A percentile compares a stretch with the other conserved stretches of the same genome.
Evolutionary conservation across 2,329 filamentous ascomycete genomes (phyloP).

Genomic region (Orbilia oligospora): DNA sequence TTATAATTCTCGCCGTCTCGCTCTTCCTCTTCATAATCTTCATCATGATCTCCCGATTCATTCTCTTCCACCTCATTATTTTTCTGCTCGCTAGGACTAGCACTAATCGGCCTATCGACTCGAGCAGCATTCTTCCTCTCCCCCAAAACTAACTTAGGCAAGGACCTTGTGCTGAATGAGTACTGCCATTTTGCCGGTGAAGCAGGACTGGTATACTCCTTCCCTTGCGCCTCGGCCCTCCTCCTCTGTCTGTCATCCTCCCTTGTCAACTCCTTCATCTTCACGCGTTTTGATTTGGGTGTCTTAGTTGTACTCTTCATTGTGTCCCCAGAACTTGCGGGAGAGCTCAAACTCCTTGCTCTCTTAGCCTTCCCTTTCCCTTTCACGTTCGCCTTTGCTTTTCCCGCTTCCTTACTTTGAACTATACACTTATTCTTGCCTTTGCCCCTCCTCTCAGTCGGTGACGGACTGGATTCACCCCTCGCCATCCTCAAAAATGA

Average conservation of each 20-base stretch:
- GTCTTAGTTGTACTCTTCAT: not conserved
- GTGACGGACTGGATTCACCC: not conserved
- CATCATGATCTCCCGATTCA: not conserved
- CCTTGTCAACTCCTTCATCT: constrained; percentile 20
- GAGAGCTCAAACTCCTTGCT: not conserved
- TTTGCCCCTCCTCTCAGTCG: not conserved
- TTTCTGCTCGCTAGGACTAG: not conserved
- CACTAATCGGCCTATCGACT: not conserved
- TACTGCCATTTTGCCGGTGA: not conserved
- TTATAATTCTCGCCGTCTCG: not conserved
- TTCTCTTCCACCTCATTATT: not conserved
- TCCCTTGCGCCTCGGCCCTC: constrained; percentile 3
- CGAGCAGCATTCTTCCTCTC: not conserved
- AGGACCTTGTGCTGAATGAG: not conserved
- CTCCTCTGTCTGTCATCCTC: not conserved
- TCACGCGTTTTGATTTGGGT: constrained; percentile 6
- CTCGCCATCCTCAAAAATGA: no score
- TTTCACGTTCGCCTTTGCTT: not conserved
- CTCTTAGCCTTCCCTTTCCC: not conserved
- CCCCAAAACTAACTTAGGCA: not conserved
- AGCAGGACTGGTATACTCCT: constrained; percentile 9
- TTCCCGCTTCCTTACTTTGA: no score
- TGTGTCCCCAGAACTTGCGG: not conserved
- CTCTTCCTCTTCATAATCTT: not conserved
- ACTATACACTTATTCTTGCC: not conserved